Percentiles rank a stretch among this genome's conserved stretches.
These are phyloP conservation scores for Sphaerobolus stellatus DNA, from an alignment of 1,284 basidiomycete species.

Conservation along the genomic window DNA sequence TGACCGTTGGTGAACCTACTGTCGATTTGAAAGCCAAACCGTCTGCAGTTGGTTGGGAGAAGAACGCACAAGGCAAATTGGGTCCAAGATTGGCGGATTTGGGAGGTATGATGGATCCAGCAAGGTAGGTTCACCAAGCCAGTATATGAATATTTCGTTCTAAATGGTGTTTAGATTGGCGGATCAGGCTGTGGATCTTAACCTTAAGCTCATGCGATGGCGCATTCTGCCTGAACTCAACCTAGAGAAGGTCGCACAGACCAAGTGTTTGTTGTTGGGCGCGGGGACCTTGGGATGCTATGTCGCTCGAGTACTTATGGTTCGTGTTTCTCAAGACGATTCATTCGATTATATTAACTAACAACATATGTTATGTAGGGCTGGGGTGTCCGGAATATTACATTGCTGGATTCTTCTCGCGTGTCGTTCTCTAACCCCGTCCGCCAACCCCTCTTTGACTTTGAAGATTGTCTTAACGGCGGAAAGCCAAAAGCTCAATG, in stretches of 20 bases:
- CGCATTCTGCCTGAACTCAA: slow-evolving; percentile 88
- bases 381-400: slow-evolving; percentile 94
- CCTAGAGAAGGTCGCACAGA: slow-evolving; percentile 81
- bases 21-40: slow-evolving; percentile 40
- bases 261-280: slow-evolving; percentile 84
- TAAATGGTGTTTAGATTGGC: slow-evolving; percentile 61
- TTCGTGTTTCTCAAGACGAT: slow-evolving; percentile 35
- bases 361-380: slow-evolving; percentile 50
- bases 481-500: slow-evolving; percentile 92
- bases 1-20: slow-evolving; percentile 35
- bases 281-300: slow-evolving; percentile 98
- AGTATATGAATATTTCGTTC: neutral
- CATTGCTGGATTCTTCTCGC: slow-evolving; percentile 85
- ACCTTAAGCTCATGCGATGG: slow-evolving; percentile 98
- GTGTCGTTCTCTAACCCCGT: slow-evolving; percentile 98
- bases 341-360: neutral
- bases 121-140: slow-evolving; percentile 43
- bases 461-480: slow-evolving; percentile 90
- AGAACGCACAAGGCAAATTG: slow-evolving; percentile 82
- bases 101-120: slow-evolving; percentile 94
- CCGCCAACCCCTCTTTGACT: slow-evolving; percentile 93
- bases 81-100: slow-evolving; percentile 89
- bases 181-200: slow-evolving; percentile 94
- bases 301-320: slow-evolving; percentile 87
- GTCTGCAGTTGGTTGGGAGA: slow-evolving; percentile 91